Conservation (phyloP, 2,329 filamentous ascomycete genomes). For the Dactylonectria estremocensis region DNA sequence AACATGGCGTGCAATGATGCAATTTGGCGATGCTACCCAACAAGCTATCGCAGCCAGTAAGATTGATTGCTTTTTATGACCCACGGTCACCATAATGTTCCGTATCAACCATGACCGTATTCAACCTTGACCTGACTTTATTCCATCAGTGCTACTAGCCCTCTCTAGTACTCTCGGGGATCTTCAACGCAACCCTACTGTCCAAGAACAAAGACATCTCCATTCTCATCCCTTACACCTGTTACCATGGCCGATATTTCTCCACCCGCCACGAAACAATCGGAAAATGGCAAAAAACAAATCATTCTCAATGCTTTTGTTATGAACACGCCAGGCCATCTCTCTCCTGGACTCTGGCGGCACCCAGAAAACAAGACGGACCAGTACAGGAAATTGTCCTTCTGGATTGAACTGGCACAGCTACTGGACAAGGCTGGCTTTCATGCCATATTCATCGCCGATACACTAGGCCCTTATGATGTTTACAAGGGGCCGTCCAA, state of each 20-base stretch:
- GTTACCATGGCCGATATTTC: not conserved
- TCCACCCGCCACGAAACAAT: not conserved
- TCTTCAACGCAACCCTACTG: too few relatives aligned
- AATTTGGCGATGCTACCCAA: conserved; percentile 2
- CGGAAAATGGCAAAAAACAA: conserved; percentile 18
- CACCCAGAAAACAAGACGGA: conserved; percentile 39
- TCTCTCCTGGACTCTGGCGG: conserved; percentile 38
- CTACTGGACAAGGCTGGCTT: conserved; percentile 62
- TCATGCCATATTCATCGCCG: conserved; percentile 67
- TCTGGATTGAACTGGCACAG: conserved; percentile 64
- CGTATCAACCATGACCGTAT: not conserved
- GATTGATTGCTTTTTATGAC: not conserved
- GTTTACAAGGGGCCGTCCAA: conserved; percentile 36
- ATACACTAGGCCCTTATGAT: conserved; percentile 62
- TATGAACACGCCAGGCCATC: conserved; percentile 38
- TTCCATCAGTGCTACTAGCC: not conserved
- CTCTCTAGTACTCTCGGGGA: too few relatives aligned
- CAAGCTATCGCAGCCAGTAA: not conserved
- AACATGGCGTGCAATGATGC: conserved; percentile 6
- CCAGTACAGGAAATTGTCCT: conserved; percentile 46
- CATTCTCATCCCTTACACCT: not conserved
- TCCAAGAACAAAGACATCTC: too few relatives aligned
- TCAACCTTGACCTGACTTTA: not conserved
- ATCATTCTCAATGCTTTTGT: conserved; percentile 39
- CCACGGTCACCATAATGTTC: not conserved